Conservation (phyloP, 257 asterid species). For the Solanum lycopersicoides region DNA sequence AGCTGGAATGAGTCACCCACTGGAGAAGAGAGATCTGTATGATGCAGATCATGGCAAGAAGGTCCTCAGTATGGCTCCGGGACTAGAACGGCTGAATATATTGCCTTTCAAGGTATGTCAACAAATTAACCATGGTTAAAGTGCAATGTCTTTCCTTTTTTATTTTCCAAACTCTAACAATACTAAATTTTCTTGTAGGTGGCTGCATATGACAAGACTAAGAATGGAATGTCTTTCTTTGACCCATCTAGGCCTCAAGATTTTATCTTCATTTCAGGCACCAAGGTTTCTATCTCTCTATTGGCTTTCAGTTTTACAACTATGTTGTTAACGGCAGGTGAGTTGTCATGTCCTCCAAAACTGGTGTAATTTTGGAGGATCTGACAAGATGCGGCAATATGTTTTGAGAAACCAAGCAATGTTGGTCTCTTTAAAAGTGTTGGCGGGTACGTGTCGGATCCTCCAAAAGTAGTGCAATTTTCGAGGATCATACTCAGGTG, state of each 20-base stretch:
- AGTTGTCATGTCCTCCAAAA: neutral
- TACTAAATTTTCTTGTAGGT: slow-evolving; percentile 31
- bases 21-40: slow-evolving; percentile 76
- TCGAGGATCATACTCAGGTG: neutral
- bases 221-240: slow-evolving; percentile 84
- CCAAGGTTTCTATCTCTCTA: neutral
- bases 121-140: neutral
- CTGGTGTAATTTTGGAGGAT: neutral
- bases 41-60: slow-evolving; percentile 95
- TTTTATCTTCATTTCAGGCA: neutral
- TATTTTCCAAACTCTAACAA: neutral
- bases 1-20: slow-evolving; percentile 91
- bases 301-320: neutral
- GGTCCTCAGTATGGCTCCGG: slow-evolving; percentile 94
- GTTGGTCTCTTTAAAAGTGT: neutral
- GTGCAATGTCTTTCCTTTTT: neutral
- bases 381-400: neutral
- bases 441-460: neutral
- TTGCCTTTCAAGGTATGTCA: slow-evolving; percentile 69
- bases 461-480: neutral
- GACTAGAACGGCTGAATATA: slow-evolving; percentile 76
- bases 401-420: neutral
- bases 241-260: neutral
- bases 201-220: slow-evolving; percentile 90
- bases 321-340: neutral